Evolutionary conservation across 2,329 filamentous ascomycete genomes (phyloP).

Genomic region (Ophiostoma montium): DNA sequence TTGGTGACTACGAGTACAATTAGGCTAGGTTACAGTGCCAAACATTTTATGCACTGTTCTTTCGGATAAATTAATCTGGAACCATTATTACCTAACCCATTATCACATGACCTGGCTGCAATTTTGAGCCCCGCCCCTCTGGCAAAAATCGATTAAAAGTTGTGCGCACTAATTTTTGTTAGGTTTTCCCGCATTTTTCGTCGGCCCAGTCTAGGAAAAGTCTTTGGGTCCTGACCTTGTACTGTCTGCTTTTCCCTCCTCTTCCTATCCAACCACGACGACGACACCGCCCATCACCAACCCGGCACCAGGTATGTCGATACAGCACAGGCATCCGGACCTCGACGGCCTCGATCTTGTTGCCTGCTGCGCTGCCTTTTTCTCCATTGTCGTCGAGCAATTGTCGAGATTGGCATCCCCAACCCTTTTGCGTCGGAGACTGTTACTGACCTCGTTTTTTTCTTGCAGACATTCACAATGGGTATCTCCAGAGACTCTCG

Average conservation of each 20-base stretch:
- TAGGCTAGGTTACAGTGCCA: neutral
- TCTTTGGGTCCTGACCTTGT: slow-evolving; percentile 5
- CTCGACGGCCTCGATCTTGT: neutral
- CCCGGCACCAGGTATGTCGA: slow-evolving; percentile 12
- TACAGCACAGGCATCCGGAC: neutral
- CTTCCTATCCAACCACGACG: slow-evolving; percentile 9
- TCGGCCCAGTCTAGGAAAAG: slow-evolving; percentile 5
- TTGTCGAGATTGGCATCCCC: neutral
- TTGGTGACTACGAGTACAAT: neutral
- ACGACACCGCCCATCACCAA: slow-evolving; percentile 11
- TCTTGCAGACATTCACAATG: slow-evolving; percentile 66
- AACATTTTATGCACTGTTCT: neutral
- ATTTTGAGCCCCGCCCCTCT: slow-evolving; percentile 10
- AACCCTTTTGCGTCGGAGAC: too few relatives aligned
- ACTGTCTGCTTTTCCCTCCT: slow-evolving; percentile 3
- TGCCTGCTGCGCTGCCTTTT: neutral
- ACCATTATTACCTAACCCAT: neutral
- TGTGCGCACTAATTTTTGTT: slow-evolving; percentile 14
- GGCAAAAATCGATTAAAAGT: slow-evolving; percentile 5
- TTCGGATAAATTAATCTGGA: neutral
- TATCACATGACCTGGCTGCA: neutral
- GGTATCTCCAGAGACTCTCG: slow-evolving; percentile 99
- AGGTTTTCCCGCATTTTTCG: slow-evolving; percentile 10
- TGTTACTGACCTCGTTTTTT: neutral
- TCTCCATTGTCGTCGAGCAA: neutral